These are phyloP conservation scores for Claviceps sp. DNA, from an alignment of 2,329 filamentous ascomycete species.

Conservation along the genomic window DNA sequence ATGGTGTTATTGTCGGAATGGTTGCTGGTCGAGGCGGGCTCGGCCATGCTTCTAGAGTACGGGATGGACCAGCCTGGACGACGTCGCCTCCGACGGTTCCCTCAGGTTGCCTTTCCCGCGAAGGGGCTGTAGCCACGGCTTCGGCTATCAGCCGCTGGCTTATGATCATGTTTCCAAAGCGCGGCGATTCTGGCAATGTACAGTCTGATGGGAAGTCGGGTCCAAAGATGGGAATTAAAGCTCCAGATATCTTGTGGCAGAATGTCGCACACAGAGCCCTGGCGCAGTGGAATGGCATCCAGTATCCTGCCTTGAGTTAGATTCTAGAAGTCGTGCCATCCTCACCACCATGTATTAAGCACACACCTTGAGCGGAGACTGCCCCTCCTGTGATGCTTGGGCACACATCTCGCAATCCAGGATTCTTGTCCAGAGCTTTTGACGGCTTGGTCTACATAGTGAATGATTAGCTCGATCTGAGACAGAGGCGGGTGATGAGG, in stretches of 20 bases:
- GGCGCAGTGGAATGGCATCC: constrained; percentile 86
- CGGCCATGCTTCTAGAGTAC: not conserved
- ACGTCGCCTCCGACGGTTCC: not conserved
- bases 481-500: not conserved
- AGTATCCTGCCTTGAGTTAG: constrained; percentile 54
- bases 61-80: not conserved
- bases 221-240: constrained; percentile 83
- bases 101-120: too few species aligned
- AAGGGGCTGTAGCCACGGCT: constrained; percentile 35
- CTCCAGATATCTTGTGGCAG: constrained; percentile 71
- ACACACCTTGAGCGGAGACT: constrained; percentile 72
- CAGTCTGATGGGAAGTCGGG: constrained; percentile 65
- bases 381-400: constrained; percentile 92
- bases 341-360: constrained; percentile 10
- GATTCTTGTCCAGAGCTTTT: constrained; percentile 67
- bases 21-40: not conserved
- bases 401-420: constrained; percentile 74
- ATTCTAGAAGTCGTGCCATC: constrained; percentile 6
- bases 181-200: constrained; percentile 45
- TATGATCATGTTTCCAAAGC: constrained; percentile 56
- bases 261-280: constrained; percentile 81
- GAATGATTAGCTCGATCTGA: not conserved
- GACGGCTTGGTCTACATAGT: constrained; percentile 63
- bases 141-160: constrained; percentile 38
- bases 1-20: not conserved